Evolutionary conservation across 164 flowering plant species (phyloP).

Genomic region (Cinnamomum chago): DNA sequence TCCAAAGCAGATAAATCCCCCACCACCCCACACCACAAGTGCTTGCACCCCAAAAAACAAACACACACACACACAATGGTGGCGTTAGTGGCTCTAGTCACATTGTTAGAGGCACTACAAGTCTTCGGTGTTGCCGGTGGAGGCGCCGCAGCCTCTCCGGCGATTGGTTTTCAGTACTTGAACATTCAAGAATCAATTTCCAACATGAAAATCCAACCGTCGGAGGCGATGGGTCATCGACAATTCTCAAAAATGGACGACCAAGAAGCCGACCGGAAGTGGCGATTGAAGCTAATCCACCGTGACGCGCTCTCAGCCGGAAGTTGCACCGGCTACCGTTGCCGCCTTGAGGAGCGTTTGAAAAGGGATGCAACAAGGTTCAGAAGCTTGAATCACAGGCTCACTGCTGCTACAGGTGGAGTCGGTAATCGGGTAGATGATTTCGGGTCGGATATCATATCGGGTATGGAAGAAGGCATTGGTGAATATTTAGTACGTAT

Average conservation of each 20-base stretch:
- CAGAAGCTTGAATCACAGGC: slow-evolving; percentile 28
- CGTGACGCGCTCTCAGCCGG: slow-evolving; percentile 14
- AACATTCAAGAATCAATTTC: slow-evolving; percentile 34
- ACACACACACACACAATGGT: slow-evolving; percentile 7
- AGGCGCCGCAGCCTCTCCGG: slow-evolving; percentile 2
- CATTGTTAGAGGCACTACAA: slow-evolving; percentile 4
- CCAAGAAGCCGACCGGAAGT: slow-evolving; percentile 1
- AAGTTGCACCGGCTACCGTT: slow-evolving; percentile 17
- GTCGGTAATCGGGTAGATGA: slow-evolving; percentile 31
- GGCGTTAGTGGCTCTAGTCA: slow-evolving; percentile 8
- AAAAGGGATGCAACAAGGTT: slow-evolving; percentile 48
- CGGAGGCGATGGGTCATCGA: background rate
- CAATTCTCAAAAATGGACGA: slow-evolving; percentile 9
- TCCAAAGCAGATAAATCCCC: slow-evolving; percentile 23
- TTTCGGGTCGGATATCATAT: slow-evolving; percentile 80
- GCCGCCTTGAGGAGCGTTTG: slow-evolving; percentile 41
- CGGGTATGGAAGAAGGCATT: slow-evolving; percentile 88
- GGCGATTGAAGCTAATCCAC: slow-evolving; percentile 22
- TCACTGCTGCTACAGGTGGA: slow-evolving; percentile 15
- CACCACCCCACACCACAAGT: slow-evolving; percentile 6
- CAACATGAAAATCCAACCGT: background rate
- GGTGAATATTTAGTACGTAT: slow-evolving; percentile 85
- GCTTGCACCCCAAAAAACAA: background rate
- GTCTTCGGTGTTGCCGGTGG: slow-evolving; percentile 2
- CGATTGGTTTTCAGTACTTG: slow-evolving; percentile 24